Evolutionary conservation across 129 eudicot genomes (phyloP).

Genomic region (Calendula officinalis): DNA sequence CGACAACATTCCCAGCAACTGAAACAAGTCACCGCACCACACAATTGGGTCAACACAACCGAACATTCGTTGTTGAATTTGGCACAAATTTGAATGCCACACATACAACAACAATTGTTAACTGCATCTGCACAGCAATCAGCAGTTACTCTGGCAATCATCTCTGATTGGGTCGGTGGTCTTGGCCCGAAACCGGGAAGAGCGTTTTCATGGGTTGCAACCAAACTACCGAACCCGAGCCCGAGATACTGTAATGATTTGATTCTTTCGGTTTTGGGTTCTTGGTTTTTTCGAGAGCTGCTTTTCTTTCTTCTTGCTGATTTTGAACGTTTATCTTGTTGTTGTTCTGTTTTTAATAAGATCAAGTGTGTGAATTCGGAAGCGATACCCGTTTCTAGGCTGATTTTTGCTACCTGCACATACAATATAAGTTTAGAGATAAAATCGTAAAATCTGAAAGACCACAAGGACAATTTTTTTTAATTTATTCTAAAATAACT

Average conservation of each 20-base stretch:
- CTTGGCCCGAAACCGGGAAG: conserved; percentile 51
- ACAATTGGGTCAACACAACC: conserved; percentile 57
- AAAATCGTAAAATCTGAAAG: neutral
- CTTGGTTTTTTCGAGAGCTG: conserved; percentile 27
- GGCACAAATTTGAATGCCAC: conserved; percentile 63
- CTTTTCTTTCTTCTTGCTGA: conserved; percentile 24
- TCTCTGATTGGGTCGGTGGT: conserved; percentile 55
- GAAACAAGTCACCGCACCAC: conserved; percentile 62
- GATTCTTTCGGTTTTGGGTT: conserved; percentile 18
- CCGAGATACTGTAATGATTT: conserved; percentile 39
- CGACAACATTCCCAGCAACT: conserved; percentile 62
- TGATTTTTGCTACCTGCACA: conserved; percentile 59
- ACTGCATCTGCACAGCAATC: conserved; percentile 56
- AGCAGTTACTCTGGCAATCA: conserved; percentile 52
- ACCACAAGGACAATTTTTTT: too few species aligned
- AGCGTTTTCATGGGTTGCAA: conserved; percentile 64
- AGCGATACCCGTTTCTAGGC: conserved; percentile 42
- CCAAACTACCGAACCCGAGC: conserved; percentile 68
- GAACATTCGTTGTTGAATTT: conserved; percentile 60
- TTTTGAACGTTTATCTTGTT: conserved; percentile 29
- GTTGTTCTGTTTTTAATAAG: conserved; percentile 52
- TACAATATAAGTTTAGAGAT: neutral
- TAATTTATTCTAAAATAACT: too few species aligned
- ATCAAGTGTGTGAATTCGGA: conserved; percentile 76
- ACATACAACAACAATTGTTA: conserved; percentile 71